A percentile compares a stretch with the other conserved stretches of the same genome.
Conservation (phyloP, 768 basidiomycete species). For the Daedaleopsis sinensis region DNA sequence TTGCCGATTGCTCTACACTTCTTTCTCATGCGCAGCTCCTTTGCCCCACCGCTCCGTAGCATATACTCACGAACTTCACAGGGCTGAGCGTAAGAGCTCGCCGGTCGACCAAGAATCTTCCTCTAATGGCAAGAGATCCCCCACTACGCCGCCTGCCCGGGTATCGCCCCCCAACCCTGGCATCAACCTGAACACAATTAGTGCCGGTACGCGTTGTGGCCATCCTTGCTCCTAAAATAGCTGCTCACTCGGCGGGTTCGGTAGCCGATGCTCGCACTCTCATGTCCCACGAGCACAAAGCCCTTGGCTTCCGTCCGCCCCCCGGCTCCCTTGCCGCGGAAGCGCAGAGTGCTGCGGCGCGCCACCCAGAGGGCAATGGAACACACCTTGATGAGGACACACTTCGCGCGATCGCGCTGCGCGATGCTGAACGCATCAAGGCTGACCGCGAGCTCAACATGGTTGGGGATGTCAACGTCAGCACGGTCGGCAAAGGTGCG, state of each 20-base stretch:
- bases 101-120: conserved; percentile 12
- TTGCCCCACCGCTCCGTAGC: too few species aligned
- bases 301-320: conserved; percentile 35
- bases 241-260: background rate
- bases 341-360: conserved; percentile 31
- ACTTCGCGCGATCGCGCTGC: conserved; percentile 26
- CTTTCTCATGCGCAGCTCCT: too few species aligned
- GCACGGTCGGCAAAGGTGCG: conserved; percentile 19
- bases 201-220: conserved; percentile 14
- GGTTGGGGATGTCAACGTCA: conserved; percentile 19
- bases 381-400: conserved; percentile 21
- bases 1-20: too few species aligned
- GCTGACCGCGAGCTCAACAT: conserved; percentile 28
- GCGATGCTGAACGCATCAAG: conserved; percentile 32
- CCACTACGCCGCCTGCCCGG: conserved; percentile 4
- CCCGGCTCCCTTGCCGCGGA: conserved; percentile 34
- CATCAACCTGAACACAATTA: conserved; percentile 26
- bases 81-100: conserved; percentile 22
- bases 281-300: conserved; percentile 34
- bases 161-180: conserved; percentile 15
- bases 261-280: conserved; percentile 29
- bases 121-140: background rate
- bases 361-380: conserved; percentile 26
- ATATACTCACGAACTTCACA: background rate
- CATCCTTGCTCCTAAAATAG: background rate